phyloP scores from a whole-genome alignment of 2,329 filamentous ascomycete genomes.

The Beauveria varroae region DNA sequence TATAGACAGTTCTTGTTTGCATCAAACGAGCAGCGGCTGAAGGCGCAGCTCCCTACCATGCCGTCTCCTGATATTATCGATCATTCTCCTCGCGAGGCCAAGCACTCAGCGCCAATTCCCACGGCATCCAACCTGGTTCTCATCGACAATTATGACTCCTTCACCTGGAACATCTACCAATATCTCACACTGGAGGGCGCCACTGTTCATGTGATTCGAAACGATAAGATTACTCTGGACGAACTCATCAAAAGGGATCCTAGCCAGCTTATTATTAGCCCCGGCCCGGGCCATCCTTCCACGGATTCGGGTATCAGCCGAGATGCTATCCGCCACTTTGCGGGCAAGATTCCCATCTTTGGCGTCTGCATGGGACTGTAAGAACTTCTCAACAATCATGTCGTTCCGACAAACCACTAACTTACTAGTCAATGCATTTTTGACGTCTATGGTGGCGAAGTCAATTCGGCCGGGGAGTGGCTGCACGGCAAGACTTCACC shows the following conservation, averaged over 20 bases:
- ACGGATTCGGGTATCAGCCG: slow-evolving; percentile 91
- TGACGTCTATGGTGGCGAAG: slow-evolving; percentile 83
- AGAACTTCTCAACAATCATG: slow-evolving; percentile 28
- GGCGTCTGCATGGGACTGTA: slow-evolving; percentile 98
- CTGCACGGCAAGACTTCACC: slow-evolving; percentile 95
- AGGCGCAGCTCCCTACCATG: slow-evolving; percentile 33
- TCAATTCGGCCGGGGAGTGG: slow-evolving; percentile 90
- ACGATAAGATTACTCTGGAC: slow-evolving; percentile 82
- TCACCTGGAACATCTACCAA: slow-evolving; percentile 99
- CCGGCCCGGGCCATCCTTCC: slow-evolving; percentile 85
- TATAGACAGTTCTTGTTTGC: neutral
- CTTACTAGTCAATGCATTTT: slow-evolving; percentile 78
- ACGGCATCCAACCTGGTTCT: slow-evolving; percentile 86
- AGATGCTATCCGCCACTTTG: slow-evolving; percentile 83
- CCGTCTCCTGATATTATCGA: slow-evolving; percentile 51
- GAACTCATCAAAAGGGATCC: slow-evolving; percentile 77
- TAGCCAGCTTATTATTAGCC: slow-evolving; percentile 90
- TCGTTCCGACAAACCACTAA: neutral
- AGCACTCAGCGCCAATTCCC: slow-evolving; percentile 62
- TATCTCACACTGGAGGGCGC: slow-evolving; percentile 96
- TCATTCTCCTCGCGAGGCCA: slow-evolving; percentile 80
- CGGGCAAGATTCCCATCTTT: slow-evolving; percentile 88
- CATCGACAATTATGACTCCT: slow-evolving; percentile 99
- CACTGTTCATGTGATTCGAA: slow-evolving; percentile 79
- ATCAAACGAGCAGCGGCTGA: neutral